Conservation (phyloP, 371 early-diverging fungal species). For the Saksenaea vasiformis region DNA sequence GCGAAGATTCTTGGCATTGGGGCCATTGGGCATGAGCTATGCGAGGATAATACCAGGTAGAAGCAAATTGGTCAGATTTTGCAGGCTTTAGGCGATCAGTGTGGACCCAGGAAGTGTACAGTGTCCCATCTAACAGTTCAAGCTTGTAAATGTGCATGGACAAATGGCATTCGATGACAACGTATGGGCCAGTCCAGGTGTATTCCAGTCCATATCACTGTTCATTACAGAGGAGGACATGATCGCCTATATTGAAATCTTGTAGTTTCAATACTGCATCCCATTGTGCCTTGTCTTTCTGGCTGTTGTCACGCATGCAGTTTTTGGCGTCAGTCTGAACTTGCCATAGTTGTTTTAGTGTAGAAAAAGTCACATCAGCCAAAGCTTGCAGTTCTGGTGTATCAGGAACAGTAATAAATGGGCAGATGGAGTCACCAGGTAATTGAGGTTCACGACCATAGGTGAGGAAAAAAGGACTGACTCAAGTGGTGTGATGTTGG, state of each 20-base stretch:
- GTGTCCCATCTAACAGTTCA: background rate
- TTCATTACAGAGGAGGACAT: conserved; percentile 17
- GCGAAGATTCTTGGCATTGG: background rate
- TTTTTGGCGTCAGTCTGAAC: conserved; percentile 16
- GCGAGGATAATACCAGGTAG: background rate
- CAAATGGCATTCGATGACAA: background rate
- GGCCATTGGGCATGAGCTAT: background rate
- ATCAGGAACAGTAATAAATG: background rate
- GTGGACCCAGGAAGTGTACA: conserved; percentile 20
- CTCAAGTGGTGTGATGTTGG: conserved; percentile 10
- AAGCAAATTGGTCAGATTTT: background rate
- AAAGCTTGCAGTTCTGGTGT: background rate
- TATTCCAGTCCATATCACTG: conserved; percentile 9
- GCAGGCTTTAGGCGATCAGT: no score
- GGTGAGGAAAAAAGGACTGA: conserved; percentile 14
- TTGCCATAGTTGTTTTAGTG: background rate
- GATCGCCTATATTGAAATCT: conserved; percentile 10
- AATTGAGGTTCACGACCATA: conserved; percentile 20
- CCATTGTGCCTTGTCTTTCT: conserved; percentile 23
- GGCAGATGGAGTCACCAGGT: conserved; percentile 13
- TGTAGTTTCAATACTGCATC: conserved; percentile 12
- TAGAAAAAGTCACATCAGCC: background rate
- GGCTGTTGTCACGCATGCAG: conserved; percentile 7
- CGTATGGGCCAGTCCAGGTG: conserved; percentile 16
- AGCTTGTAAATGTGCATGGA: conserved; percentile 13